Evolutionary conservation across 208 protist genomes (phyloP).

Genomic region (Acanthamoeba sp.): DNA sequence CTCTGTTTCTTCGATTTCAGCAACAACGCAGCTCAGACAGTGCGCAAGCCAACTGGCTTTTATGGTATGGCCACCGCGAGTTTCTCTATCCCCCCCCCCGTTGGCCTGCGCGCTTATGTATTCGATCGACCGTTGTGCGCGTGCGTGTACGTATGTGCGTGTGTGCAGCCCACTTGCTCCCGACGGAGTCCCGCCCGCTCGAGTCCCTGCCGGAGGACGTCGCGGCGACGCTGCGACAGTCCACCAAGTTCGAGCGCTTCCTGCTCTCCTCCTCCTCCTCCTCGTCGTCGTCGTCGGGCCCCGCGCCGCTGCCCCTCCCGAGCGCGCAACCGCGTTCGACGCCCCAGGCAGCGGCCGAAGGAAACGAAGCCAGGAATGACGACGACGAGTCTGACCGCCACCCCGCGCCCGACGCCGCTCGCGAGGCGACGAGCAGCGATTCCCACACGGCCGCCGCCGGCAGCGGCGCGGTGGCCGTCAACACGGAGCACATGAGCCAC

Average conservation of each 20-base stretch:
- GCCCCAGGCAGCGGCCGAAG: neutral
- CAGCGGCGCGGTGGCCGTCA: neutral
- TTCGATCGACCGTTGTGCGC: neutral
- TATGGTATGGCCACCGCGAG: slow-evolving; percentile 88
- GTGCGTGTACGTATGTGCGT: too few relatives aligned
- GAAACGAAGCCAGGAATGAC: neutral
- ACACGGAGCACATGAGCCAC: neutral
- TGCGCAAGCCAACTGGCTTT: slow-evolving; percentile 94
- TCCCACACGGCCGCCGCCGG: too few relatives aligned
- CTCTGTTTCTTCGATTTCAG: slow-evolving; percentile 85
- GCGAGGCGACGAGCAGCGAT: neutral
- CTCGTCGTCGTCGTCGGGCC: neutral
- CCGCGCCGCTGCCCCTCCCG: neutral
- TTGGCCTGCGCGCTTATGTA: neutral
- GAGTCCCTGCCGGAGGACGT: slow-evolving; percentile 12
- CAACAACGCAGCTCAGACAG: slow-evolving; percentile 98
- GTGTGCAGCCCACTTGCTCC: slow-evolving; percentile 20
- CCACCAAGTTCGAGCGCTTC: neutral
- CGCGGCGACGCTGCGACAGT: neutral
- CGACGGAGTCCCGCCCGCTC: slow-evolving; percentile 25
- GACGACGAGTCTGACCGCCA: too few relatives aligned
- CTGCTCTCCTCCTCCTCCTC: neutral
- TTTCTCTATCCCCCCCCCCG: neutral
- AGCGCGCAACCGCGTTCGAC: neutral
- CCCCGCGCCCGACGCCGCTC: too few relatives aligned